Conservation (phyloP, 352 stramenopile genomes). For the Phytopythium vexans region DNA sequence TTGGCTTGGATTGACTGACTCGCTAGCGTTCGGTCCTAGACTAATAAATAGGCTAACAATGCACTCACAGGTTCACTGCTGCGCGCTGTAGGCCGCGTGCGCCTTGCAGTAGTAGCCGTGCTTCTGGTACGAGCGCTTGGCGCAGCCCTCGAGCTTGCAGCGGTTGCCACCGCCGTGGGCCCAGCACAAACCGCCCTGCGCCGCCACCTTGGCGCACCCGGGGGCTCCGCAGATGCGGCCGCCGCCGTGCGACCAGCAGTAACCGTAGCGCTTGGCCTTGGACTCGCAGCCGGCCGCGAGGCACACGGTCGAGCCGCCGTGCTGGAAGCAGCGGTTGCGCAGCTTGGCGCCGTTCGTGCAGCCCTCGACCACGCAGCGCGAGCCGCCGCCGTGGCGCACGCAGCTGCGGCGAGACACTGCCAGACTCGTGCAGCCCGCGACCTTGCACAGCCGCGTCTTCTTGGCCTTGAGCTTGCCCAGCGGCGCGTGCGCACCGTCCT, state of each 20-base stretch:
- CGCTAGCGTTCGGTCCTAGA: too few relatives aligned
- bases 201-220: conserved; percentile 62
- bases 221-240: conserved; percentile 60
- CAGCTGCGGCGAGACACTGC: conserved; percentile 52
- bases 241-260: conserved; percentile 79
- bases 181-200: conserved; percentile 70
- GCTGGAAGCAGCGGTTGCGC: conserved; percentile 76
- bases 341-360: conserved; percentile 74
- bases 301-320: conserved; percentile 71
- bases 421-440: conserved; percentile 63
- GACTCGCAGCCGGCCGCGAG: conserved; percentile 53
- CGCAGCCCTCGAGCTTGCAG: conserved; percentile 61
- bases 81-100: conserved; percentile 32
- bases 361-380: conserved; percentile 39
- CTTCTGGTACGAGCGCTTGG: conserved; percentile 74
- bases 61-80: too few relatives aligned
- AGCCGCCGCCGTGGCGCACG: conserved; percentile 42
- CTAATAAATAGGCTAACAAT: conserved; percentile 2
- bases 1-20: too few relatives aligned
- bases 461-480: conserved; percentile 12
- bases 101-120: conserved; percentile 69
- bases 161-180: conserved; percentile 76
- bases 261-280: conserved; percentile 80
- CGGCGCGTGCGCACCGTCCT: conserved; percentile 14
- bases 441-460: conserved; percentile 55